phyloP scores from a whole-genome alignment of 2,329 filamentous ascomycete species.

The Clarireedia sp. region DNA sequence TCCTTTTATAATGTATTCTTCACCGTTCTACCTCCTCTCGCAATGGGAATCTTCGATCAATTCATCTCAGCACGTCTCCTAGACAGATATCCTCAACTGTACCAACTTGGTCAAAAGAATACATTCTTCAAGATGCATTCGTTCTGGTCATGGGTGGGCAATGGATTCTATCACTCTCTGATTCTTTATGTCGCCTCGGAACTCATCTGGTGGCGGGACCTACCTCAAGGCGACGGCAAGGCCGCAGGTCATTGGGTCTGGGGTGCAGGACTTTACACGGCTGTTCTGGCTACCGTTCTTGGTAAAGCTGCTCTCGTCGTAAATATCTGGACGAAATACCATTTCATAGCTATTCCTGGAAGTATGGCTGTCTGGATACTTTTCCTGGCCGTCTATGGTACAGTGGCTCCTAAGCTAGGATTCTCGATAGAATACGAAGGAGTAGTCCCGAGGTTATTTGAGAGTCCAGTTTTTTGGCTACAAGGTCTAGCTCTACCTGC shows the following conservation, averaged over 20 bases:
- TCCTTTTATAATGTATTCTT: conserved; percentile 99
- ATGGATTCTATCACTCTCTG: conserved; percentile 92
- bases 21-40: conserved; percentile 86
- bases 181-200: conserved; percentile 82
- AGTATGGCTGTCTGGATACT: conserved; percentile 86
- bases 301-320: conserved; percentile 92
- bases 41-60: conserved; percentile 93
- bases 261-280: conserved; percentile 90
- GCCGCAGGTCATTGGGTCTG: conserved; percentile 94
- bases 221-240: conserved; percentile 69
- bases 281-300: conserved; percentile 86
- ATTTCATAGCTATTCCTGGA: conserved; percentile 88
- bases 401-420: conserved; percentile 70
- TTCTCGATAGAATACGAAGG: conserved; percentile 82
- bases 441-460: conserved; percentile 72
- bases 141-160: conserved; percentile 86
- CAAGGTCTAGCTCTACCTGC: conserved; percentile 75
- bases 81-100: conserved; percentile 93
- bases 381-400: conserved; percentile 82
- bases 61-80: conserved; percentile 91
- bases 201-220: conserved; percentile 74
- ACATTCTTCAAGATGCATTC: conserved; percentile 89
- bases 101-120: conserved; percentile 86
- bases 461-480: conserved; percentile 81
- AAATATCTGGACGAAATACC: conserved; percentile 98